Conservation (phyloP, 306 rosid genomes). For the Quercus robur region DNA sequence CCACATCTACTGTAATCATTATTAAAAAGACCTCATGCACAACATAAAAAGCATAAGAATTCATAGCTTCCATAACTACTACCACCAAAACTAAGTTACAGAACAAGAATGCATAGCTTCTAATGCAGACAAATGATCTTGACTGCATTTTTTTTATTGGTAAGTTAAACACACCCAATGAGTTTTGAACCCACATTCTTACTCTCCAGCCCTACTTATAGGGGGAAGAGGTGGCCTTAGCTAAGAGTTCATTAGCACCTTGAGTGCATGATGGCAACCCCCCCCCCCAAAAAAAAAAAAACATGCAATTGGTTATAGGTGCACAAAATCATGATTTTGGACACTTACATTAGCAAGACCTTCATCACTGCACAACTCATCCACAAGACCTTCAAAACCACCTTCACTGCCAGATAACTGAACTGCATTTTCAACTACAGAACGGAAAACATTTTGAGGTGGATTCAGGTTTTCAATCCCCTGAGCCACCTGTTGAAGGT, state of each 20-base stretch:
- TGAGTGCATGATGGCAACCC: not conserved
- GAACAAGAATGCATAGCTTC: not conserved
- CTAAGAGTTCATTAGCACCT: too few species aligned
- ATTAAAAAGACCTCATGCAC: not conserved
- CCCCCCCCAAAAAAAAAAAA: not conserved
- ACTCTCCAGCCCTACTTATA: too few species aligned
- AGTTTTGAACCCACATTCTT: too few species aligned
- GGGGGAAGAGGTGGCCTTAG: too few species aligned
- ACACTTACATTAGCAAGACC: constrained; percentile 57
- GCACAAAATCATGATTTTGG: not conserved
- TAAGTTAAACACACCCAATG: too few species aligned
- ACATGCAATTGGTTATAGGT: not conserved
- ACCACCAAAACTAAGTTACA: not conserved
- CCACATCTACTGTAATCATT: not conserved
- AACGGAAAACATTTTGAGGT: constrained; percentile 61
- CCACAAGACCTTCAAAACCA: constrained; percentile 47
- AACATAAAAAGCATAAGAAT: too few species aligned
- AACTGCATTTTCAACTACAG: constrained; percentile 67
- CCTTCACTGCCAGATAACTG: constrained; percentile 46
- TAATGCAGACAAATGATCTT: too few species aligned
- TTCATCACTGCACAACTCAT: constrained; percentile 71
- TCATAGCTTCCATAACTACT: not conserved
- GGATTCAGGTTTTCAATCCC: constrained; percentile 50
- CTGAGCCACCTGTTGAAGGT: constrained; percentile 52
- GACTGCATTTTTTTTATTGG: too few species aligned